Base-by-base conservation (phyloP, 306 rosid species). In the Dryas octopetala region DNA sequence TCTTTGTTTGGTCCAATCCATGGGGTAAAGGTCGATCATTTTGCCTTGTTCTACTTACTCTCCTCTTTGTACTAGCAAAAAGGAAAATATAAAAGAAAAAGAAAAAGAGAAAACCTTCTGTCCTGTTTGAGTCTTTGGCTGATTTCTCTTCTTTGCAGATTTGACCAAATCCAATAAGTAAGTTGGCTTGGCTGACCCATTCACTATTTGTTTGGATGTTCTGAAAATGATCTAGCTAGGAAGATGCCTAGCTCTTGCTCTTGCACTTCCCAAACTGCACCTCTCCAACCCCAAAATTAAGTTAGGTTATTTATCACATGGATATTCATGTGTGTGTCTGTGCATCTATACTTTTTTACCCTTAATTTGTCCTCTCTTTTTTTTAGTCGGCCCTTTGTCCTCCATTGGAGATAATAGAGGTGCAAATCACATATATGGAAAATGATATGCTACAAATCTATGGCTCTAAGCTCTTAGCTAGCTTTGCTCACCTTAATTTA, bases 161-260 rank as follows among this genome's bases (percentile, higher is more conserved):
- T 83, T 79, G 83, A 79, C 86, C 78, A n/a, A 23, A 23, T 23
- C 23, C 23, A 57, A 50, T 57, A 58, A 71, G 17, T 57, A 58
- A 71, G 17, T 23, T 10, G 75, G 53, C 14, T 4, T 71, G 19
- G 45, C 11, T 50, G 0, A 26, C 45, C 17, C 32, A 38, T 13
- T 2, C 38, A 32, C 38, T 32, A 6, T 38, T 8, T 16, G 26
- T 41, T 15, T 63, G 68, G 68, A 63, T 41, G 26, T 48, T 45
- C 48, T 15, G 2, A 66, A 10, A 55, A 54, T 12, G 5, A 57
- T 44, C 5, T 45, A 43, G 9, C 17, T 9, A 43, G 75, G 66
- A 58, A 58, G 57, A 4, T 26, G 57, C 57, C 55, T 12, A 10
- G 19, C 23, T 32, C 15, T 57, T 12, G 48, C 54, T 44, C 48